A percentile compares a stretch with the other conserved stretches of the same genome.
phyloP scores from a whole-genome alignment of 1,139 yeast species.

The Scheffersomyces illinoinensis region DNA sequence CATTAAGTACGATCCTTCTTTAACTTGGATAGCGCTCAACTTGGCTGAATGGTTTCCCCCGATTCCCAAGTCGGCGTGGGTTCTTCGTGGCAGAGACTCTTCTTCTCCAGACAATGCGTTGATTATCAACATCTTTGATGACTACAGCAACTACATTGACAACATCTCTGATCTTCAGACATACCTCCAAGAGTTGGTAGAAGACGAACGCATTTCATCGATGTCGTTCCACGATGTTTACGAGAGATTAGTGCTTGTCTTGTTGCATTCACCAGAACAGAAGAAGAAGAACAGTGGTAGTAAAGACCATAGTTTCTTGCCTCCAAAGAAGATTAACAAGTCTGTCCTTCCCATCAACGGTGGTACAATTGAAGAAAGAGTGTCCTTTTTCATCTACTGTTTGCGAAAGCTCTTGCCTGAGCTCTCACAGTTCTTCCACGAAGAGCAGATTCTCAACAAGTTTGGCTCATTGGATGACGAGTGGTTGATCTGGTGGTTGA shows the following conservation, averaged over 20 bases:
- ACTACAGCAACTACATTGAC: constrained; percentile 48
- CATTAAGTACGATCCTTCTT: constrained; percentile 76
- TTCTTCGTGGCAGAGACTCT: constrained; percentile 43
- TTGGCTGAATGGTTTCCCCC: constrained; percentile 91
- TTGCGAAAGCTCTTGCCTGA: constrained; percentile 72
- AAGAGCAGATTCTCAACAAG: constrained; percentile 72
- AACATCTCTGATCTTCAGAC: constrained; percentile 30
- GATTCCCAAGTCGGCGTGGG: constrained; percentile 44
- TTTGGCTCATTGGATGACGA: constrained; percentile 72
- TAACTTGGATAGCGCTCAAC: constrained; percentile 86
- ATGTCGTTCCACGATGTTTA: constrained; percentile 68
- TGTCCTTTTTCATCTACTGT: constrained; percentile 70
- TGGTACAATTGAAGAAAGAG: constrained; percentile 69
- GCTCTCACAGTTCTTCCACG: constrained; percentile 71
- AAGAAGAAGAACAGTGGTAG: constrained; percentile 9
- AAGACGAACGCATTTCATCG: constrained; percentile 26
- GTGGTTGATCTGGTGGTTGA: constrained; percentile 95
- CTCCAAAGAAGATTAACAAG: constrained; percentile 26
- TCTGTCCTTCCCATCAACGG: constrained; percentile 55
- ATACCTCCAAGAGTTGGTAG: constrained; percentile 25
- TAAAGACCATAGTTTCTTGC: not conserved
- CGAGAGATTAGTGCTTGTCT: constrained; percentile 74
- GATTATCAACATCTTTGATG: constrained; percentile 45
- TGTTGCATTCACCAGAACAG: constrained; percentile 69
- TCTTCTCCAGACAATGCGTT: constrained; percentile 22